Percentiles rank a stretch among this genome's conserved stretches.
These are phyloP conservation scores for Claviceps quebecensis DNA, from an alignment of 2,329 filamentous ascomycete genomes.

Conservation along the genomic window DNA sequence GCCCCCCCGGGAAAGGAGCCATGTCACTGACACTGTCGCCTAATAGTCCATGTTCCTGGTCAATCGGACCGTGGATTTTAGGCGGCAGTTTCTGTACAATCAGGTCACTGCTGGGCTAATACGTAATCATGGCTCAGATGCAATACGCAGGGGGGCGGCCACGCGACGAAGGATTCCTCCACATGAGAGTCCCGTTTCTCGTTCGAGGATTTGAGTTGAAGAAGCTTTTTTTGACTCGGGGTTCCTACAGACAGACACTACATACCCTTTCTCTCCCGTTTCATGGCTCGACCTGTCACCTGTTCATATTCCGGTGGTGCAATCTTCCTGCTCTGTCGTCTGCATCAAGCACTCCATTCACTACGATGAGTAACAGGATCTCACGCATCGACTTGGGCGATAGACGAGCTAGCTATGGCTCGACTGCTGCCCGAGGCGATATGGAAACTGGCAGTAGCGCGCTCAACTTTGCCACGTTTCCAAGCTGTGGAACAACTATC, in stretches of 20 bases:
- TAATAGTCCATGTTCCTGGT: background rate
- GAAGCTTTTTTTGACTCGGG: slow-evolving; percentile 8
- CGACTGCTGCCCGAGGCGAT: background rate
- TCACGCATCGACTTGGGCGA: background rate
- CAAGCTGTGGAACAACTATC: slow-evolving; percentile 9
- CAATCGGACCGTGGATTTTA: background rate
- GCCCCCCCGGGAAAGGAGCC: background rate
- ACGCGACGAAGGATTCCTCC: background rate
- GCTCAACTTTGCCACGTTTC: slow-evolving; percentile 4
- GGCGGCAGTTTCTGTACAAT: background rate
- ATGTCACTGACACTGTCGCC: background rate
- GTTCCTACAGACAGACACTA: slow-evolving; percentile 1
- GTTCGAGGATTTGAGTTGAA: slow-evolving; percentile 1
- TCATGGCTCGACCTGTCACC: background rate
- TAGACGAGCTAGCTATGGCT: slow-evolving; percentile 1
- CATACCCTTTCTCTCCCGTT: background rate
- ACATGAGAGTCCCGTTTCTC: slow-evolving; percentile 1
- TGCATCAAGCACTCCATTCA: slow-evolving; percentile 1
- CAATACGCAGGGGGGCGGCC: background rate
- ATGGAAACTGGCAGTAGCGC: slow-evolving; percentile 2
- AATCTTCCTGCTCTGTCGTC: slow-evolving; percentile 7
- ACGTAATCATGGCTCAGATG: background rate
- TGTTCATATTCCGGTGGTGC: background rate
- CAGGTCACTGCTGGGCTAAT: background rate
- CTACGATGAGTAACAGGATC: background rate